Conservation (phyloP, 208 protist species). For the Crithidia fasciculata region DNA sequence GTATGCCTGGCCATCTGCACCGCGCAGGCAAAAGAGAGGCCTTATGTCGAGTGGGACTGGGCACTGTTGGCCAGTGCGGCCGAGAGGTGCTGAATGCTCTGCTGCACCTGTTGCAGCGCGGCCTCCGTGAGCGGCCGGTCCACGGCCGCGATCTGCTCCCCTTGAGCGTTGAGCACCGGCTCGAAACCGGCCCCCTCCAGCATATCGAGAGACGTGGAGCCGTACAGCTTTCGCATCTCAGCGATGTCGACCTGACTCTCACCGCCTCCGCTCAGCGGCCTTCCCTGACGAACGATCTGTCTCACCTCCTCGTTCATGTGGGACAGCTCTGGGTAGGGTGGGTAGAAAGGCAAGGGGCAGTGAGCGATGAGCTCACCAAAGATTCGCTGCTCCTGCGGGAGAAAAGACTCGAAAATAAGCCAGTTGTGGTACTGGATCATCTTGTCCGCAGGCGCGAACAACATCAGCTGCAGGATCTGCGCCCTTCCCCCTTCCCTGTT, state of each 20-base stretch:
- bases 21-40: no score
- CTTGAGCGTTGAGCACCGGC: not conserved
- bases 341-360: not conserved
- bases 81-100: not conserved
- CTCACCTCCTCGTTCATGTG: not conserved
- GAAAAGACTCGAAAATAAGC: not conserved
- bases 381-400: not conserved
- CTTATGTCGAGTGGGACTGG: no score
- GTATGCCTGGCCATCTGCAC: no score
- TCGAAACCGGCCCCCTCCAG: not conserved
- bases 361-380: not conserved
- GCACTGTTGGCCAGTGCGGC: no score
- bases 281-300: no score
- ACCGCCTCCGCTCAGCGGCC: not conserved
- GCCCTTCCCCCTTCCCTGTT: not conserved
- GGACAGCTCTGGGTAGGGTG: not conserved
- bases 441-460: not conserved
- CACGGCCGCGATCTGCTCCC: not conserved
- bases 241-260: not conserved
- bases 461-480: not conserved
- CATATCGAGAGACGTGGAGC: not conserved
- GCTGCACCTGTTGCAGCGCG: not conserved
- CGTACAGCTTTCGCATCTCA: not conserved
- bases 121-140: not conserved
- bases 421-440: not conserved